phyloP scores from a whole-genome alignment of 1,139 yeast genomes.

The Sugiyamaella japonica region DNA sequence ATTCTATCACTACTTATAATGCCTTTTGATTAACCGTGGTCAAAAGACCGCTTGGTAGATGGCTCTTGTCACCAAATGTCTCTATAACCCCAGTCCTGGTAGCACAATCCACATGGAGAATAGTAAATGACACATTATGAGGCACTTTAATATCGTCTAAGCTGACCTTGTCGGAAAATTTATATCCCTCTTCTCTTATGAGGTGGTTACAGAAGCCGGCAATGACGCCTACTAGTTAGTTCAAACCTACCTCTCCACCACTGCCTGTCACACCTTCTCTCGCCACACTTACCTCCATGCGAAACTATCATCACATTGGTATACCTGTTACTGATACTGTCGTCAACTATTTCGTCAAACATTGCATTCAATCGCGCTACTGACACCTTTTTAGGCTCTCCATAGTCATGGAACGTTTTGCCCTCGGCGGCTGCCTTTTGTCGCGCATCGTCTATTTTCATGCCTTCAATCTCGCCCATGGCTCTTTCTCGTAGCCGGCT shows the following conservation, averaged over 20 bases:
- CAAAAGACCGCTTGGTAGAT: slow-evolving; percentile 20
- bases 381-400: slow-evolving; percentile 55
- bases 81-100: slow-evolving; percentile 26
- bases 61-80: slow-evolving; percentile 32
- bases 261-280: background rate
- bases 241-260: background rate
- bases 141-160: slow-evolving; percentile 57
- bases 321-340: slow-evolving; percentile 41
- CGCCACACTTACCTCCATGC: slow-evolving; percentile 66
- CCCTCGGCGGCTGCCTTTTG: slow-evolving; percentile 53
- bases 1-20: background rate
- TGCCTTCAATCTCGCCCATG: slow-evolving; percentile 83
- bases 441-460: slow-evolving; percentile 66
- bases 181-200: slow-evolving; percentile 42
- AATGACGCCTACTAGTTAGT: slow-evolving; percentile 47
- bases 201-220: slow-evolving; percentile 54
- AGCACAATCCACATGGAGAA: slow-evolving; percentile 47
- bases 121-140: slow-evolving; percentile 70
- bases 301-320: slow-evolving; percentile 64
- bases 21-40: slow-evolving; percentile 26
- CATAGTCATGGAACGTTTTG: slow-evolving; percentile 49
- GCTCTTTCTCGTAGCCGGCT: slow-evolving; percentile 64
- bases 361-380: slow-evolving; percentile 52
- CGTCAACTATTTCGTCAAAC: slow-evolving; percentile 49
- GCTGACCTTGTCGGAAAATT: slow-evolving; percentile 44